These are phyloP conservation scores for Cronartium quercuum DNA, from an alignment of 1,284 basidiomycete genomes.

Conservation along the genomic window DNA sequence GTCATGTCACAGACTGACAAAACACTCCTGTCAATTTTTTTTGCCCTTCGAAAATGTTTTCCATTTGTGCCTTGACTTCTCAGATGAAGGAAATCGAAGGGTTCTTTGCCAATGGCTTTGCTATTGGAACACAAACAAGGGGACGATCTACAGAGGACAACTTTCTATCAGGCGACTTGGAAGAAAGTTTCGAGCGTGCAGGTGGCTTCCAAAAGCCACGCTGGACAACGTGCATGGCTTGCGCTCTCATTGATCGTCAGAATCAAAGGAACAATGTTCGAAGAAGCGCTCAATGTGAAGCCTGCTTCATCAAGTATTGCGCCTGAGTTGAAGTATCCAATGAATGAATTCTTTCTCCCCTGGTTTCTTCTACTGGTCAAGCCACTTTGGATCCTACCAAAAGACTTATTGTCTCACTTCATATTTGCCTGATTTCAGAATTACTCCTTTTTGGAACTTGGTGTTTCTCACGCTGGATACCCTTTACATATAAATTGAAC, in stretches of 20 bases:
- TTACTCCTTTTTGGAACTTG: no score
- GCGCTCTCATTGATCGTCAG: conserved; percentile 20
- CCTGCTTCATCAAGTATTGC: conserved; percentile 28
- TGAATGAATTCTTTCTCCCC: no score
- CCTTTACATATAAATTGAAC: no score
- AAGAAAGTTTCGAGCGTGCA: conserved; percentile 3
- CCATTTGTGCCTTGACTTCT: neutral
- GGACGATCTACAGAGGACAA: conserved; percentile 15
- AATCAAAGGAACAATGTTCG: neutral
- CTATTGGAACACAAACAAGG: conserved; percentile 28
- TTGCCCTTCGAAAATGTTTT: neutral
- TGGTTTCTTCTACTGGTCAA: no score
- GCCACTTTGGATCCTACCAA: no score
- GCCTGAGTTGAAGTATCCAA: no score
- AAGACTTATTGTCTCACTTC: no score
- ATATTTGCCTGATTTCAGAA: no score
- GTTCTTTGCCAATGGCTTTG: conserved; percentile 37
- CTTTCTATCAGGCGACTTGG: conserved; percentile 17
- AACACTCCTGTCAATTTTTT: neutral
- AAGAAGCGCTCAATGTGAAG: conserved; percentile 15
- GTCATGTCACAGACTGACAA: neutral
- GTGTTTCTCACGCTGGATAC: no score
- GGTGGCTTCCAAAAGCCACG: neutral
- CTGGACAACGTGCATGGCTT: conserved; percentile 22
- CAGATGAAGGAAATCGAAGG: conserved; percentile 22